Evolutionary conservation across 2,329 filamentous ascomycete genomes (phyloP).

Genomic region (Juglanconis oblonga): DNA sequence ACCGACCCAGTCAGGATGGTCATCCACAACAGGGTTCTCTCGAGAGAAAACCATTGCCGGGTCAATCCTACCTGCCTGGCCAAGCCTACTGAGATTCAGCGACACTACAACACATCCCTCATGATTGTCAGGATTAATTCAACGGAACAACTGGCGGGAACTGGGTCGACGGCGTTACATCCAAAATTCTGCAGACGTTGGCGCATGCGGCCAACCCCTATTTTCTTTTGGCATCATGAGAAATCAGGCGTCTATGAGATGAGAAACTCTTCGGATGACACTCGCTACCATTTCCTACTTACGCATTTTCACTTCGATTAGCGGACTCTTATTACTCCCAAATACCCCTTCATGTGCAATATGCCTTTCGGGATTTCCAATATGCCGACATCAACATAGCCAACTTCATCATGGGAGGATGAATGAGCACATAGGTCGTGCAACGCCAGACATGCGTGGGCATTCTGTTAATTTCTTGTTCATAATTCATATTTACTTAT

Average conservation of each 20-base stretch:
- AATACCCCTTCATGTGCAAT: slow-evolving; percentile 7
- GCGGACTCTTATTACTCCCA: background rate
- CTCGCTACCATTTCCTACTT: slow-evolving; percentile 10
- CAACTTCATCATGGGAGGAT: slow-evolving; percentile 5
- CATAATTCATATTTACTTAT: slow-evolving; percentile 16
- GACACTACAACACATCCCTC: background rate
- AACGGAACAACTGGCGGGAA: background rate
- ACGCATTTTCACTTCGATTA: background rate
- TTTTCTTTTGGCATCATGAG: slow-evolving; percentile 6
- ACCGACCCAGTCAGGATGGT: slow-evolving; percentile 12
- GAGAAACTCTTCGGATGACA: slow-evolving; percentile 13
- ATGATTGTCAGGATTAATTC: background rate
- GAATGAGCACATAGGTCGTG: slow-evolving; percentile 5
- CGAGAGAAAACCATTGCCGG: background rate
- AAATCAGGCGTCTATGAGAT: slow-evolving; percentile 15
- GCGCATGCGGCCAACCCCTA: background rate
- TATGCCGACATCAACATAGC: slow-evolving; percentile 1
- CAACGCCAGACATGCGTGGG: slow-evolving; percentile 9
- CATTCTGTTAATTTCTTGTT: slow-evolving; percentile 18
- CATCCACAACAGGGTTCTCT: background rate
- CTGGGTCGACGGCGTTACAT: background rate
- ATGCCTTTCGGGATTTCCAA: slow-evolving; percentile 3
- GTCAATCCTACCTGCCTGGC: slow-evolving; percentile 37
- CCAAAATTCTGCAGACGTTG: slow-evolving; percentile 3
- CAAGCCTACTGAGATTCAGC: slow-evolving; percentile 42